Conservation (phyloP, 495 filamentous ascomycete species). For the Xylaria grammica region DNA sequence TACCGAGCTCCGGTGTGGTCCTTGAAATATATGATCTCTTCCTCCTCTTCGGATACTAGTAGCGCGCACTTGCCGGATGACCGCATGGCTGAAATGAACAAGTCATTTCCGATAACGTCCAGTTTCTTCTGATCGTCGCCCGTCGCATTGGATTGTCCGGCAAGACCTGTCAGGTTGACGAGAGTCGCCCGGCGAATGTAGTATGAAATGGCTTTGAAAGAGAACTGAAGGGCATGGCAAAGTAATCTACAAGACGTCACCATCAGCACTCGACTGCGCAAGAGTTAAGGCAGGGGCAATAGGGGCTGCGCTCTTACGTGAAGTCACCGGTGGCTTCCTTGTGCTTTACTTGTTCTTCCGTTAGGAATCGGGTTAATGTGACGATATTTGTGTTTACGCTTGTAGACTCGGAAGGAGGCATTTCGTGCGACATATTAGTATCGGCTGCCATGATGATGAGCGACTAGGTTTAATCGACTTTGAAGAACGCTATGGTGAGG, state of each 20-base stretch:
- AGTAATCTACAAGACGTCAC: conserved; percentile 65
- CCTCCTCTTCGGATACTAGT: conserved; percentile 95
- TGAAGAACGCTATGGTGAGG: neutral
- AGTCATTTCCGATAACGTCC: conserved; percentile 97
- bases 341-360: conserved; percentile 91
- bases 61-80: conserved; percentile 87
- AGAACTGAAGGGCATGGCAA: conserved; percentile 97
- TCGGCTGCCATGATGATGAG: conserved; percentile 39
- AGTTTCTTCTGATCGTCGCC: conserved; percentile 99
- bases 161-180: conserved; percentile 93
- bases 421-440: conserved; percentile 25
- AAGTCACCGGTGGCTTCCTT: conserved; percentile 97
- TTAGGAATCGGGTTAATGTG: conserved; percentile 92
- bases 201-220: conserved; percentile 99
- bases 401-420: conserved; percentile 59
- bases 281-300: neutral
- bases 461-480: conserved; percentile 16
- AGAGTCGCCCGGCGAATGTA: conserved; percentile 98
- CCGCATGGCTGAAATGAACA: conserved; percentile 93
- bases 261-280: conserved; percentile 6
- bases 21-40: conserved; percentile 85
- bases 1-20: conserved; percentile 83
- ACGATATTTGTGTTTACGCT: conserved; percentile 94
- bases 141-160: conserved; percentile 91
- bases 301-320: conserved; percentile 67